Evolutionary conservation across 768 basidiomycete species (phyloP).

Genomic region (Serendipita vermifera): DNA sequence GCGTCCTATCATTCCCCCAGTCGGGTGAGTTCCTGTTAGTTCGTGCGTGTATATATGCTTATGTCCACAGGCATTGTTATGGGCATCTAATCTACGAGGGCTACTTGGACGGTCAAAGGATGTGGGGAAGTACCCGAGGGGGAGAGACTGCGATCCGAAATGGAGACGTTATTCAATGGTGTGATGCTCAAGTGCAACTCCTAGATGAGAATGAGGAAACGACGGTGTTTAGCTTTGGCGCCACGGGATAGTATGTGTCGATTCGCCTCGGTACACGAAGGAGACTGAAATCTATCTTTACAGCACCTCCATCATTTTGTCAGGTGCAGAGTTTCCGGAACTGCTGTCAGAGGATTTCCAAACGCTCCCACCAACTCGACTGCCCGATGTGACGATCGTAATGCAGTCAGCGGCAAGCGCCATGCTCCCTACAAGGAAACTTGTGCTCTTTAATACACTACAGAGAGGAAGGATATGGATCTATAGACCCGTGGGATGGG

Average conservation of each 20-base stretch:
- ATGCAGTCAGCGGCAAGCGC: neutral
- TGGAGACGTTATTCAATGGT: constrained; percentile 2
- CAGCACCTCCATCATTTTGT: neutral
- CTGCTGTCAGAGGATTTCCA: neutral
- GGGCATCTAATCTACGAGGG: neutral
- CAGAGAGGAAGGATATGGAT: neutral
- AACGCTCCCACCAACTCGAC: neutral
- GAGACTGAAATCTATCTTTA: neutral
- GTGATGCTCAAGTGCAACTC: neutral
- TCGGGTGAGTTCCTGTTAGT: neutral
- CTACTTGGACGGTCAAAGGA: neutral
- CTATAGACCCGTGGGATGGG: neutral
- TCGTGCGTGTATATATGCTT: neutral
- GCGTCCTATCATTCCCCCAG: neutral
- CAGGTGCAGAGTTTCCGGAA: neutral
- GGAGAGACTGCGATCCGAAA: neutral
- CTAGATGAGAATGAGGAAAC: neutral
- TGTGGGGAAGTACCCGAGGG: neutral
- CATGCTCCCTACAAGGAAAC: neutral
- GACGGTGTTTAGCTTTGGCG: neutral
- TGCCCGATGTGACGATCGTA: neutral
- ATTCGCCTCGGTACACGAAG: too few species aligned
- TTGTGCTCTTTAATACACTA: neutral
- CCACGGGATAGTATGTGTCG: neutral
- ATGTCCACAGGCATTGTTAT: neutral